phyloP scores from a whole-genome alignment of 768 basidiomycete species.

The Lentinula boryana region DNA sequence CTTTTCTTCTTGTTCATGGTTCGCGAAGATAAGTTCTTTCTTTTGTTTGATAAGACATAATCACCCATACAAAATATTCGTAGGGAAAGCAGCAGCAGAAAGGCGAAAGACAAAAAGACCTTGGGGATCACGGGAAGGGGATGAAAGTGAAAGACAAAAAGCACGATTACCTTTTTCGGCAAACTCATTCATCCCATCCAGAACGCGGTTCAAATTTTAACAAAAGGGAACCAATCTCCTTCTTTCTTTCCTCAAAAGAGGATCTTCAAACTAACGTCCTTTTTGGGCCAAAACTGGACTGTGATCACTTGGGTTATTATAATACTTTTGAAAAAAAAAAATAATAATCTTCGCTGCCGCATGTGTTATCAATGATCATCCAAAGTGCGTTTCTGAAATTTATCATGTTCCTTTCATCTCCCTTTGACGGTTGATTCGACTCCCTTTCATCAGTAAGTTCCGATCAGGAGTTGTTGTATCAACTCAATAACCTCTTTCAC shows the following conservation, averaged over 20 bases:
- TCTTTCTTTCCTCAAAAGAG: background rate
- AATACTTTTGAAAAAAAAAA: background rate
- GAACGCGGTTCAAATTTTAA: background rate
- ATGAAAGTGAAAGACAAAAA: background rate
- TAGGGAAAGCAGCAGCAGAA: background rate
- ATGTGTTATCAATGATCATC: background rate
- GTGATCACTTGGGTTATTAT: background rate
- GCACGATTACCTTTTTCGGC: background rate
- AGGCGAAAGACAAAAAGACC: constrained; percentile 4
- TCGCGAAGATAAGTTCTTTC: background rate
- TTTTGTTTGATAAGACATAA: background rate
- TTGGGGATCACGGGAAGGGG: background rate
- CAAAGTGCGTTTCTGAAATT: background rate
- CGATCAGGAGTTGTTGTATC: no score
- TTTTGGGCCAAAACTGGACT: background rate
- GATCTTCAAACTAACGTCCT: background rate
- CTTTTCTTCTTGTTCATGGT: background rate
- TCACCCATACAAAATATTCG: background rate
- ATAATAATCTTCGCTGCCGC: background rate
- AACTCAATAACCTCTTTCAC: no score
- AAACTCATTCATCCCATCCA: background rate
- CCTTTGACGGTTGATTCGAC: background rate
- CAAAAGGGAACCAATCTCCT: background rate
- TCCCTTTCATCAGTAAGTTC: background rate
- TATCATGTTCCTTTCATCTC: background rate